Evolutionary conservation across 2,329 filamentous ascomycete genomes (phyloP).

Genomic region (Arthrobotrys pseudoclavata): DNA sequence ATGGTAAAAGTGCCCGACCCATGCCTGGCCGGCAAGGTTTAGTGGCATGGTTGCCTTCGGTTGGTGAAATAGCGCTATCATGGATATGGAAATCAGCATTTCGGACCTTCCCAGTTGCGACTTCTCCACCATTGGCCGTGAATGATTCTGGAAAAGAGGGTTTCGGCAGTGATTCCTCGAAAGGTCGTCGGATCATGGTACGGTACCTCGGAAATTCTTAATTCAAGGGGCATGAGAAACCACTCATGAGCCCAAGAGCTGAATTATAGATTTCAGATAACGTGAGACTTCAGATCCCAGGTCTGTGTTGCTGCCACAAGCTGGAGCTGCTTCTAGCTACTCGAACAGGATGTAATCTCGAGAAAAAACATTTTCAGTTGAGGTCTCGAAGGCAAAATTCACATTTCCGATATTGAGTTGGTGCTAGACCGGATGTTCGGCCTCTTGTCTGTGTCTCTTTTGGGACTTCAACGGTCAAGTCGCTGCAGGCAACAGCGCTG

Average conservation of each 20-base stretch:
- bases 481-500: constrained; percentile 44
- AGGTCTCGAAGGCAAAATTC: constrained; percentile 41
- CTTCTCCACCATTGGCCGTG: neutral
- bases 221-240: neutral
- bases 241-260: neutral
- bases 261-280: neutral
- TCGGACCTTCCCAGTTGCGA: constrained; percentile 51
- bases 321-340: neutral
- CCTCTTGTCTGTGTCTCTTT: constrained; percentile 34
- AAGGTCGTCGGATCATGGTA: constrained; percentile 13
- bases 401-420: constrained; percentile 27
- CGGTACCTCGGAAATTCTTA: constrained; percentile 17
- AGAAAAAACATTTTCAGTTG: neutral
- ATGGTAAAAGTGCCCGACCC: constrained; percentile 56
- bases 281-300: neutral
- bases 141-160: neutral
- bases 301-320: neutral
- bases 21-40: constrained; percentile 25
- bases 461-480: constrained; percentile 23
- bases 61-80: constrained; percentile 43
- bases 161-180: constrained; percentile 8
- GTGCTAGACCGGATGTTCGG: constrained; percentile 27
- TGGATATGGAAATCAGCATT: constrained; percentile 28
- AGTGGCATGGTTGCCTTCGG: constrained; percentile 58
- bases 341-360: neutral